These are phyloP conservation scores for Talaromyces albobiverticillius DNA, from an alignment of 2,329 filamentous ascomycete genomes.

Conservation along the genomic window DNA sequence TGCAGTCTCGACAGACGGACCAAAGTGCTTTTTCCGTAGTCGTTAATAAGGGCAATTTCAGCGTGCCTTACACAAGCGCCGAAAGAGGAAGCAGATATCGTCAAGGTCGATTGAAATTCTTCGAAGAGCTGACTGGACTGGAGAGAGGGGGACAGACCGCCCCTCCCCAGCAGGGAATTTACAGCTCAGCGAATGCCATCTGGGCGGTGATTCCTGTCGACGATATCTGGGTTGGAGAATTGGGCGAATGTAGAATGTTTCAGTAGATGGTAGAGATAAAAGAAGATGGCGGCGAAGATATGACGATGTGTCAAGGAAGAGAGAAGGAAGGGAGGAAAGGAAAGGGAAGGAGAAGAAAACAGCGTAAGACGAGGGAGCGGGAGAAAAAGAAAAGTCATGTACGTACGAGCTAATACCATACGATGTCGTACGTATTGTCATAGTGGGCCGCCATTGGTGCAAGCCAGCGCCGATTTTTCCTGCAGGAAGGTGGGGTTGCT, in stretches of 20 bases:
- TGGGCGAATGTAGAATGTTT: conserved; percentile 19
- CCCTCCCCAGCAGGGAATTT: conserved; percentile 78
- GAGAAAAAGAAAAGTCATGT: conserved; percentile 11
- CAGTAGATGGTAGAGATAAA: not conserved
- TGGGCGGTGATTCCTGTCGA: conserved; percentile 67
- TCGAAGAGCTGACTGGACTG: conserved; percentile 79
- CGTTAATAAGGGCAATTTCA: conserved; percentile 58
- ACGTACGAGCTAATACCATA: not conserved
- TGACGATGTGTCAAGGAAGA: conserved; percentile 13
- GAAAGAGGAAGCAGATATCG: conserved; percentile 55
- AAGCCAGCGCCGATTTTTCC: not conserved
- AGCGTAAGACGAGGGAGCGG: not conserved
- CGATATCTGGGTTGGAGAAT: conserved; percentile 55
- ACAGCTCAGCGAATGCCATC: conserved; percentile 83
- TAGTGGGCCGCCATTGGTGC: too few relatives aligned
- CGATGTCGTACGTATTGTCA: not conserved
- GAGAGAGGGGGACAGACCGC: conserved; percentile 48
- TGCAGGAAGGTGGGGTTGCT: conserved; percentile 8
- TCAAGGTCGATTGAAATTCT: conserved; percentile 55
- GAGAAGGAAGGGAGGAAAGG: conserved; percentile 14
- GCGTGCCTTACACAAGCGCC: conserved; percentile 45
- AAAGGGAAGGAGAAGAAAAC: conserved; percentile 5
- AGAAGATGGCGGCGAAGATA: conserved; percentile 18
- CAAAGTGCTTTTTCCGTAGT: conserved; percentile 37
- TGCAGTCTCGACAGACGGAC: conserved; percentile 33